These are phyloP conservation scores for Thalassiosira mediterranea DNA, from an alignment of 352 stramenopile species.

Conservation along the genomic window DNA sequence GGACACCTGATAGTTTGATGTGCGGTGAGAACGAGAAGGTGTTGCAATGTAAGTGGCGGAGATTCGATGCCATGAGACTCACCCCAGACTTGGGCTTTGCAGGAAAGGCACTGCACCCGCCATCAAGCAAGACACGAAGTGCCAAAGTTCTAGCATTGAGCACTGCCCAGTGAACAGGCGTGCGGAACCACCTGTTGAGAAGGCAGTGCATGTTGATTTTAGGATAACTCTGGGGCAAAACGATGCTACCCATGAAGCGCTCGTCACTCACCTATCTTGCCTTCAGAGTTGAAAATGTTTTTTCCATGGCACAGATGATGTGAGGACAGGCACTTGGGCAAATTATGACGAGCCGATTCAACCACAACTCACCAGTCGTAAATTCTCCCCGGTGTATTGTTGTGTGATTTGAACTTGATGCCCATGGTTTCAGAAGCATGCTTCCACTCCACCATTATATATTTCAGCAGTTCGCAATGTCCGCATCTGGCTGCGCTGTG, in stretches of 20 bases:
- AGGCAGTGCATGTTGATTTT: no score
- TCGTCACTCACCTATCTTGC: no score
- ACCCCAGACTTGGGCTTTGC: constrained; percentile 44
- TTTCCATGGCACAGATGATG: no score
- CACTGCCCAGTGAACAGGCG: constrained; percentile 77
- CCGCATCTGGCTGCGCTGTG: constrained; percentile 69
- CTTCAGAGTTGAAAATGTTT: no score
- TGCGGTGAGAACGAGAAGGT: no score
- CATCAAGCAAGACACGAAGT: constrained; percentile 61
- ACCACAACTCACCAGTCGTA: constrained; percentile 70
- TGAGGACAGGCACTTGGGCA: no score
- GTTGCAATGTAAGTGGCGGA: no score
- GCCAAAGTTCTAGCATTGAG: constrained; percentile 69
- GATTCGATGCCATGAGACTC: no score
- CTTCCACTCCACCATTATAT: constrained; percentile 58
- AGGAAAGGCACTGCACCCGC: constrained; percentile 65
- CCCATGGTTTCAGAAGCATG: constrained; percentile 26
- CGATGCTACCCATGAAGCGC: no score
- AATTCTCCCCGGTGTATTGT: constrained; percentile 32
- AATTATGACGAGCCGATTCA: no score
- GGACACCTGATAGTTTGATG: no score
- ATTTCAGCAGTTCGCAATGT: constrained; percentile 57
- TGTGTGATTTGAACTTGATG: constrained; percentile 45
- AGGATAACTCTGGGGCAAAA: no score
- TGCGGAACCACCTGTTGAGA: constrained; percentile 53